Conservation (phyloP, 2,329 filamentous ascomycete genomes). For the Pseudogymnoascus sp. region DNA sequence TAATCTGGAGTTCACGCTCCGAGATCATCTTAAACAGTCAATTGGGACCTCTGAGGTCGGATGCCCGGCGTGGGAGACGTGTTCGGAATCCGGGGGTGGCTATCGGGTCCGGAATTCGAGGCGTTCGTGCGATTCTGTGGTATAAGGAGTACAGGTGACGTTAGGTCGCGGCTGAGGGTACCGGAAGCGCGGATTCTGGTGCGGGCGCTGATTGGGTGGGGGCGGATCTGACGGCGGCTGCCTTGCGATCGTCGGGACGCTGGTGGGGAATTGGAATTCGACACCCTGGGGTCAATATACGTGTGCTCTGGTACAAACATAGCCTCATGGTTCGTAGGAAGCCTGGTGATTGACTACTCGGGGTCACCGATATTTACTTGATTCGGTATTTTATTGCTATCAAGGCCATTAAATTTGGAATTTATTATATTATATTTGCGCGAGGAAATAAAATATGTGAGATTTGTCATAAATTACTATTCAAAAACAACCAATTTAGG, state of each 20-base stretch:
- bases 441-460: background rate
- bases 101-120: background rate
- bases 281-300: background rate
- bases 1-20: slow-evolving; percentile 67
- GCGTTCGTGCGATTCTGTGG: background rate
- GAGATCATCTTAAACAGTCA: slow-evolving; percentile 47
- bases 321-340: background rate
- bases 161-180: background rate
- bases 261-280: background rate
- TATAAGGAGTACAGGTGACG: slow-evolving; percentile 9
- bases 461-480: background rate
- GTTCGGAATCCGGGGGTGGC: background rate
- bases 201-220: background rate
- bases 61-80: background rate
- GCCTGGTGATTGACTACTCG: background rate
- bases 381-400: background rate
- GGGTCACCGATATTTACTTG: background rate
- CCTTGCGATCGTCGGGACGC: background rate
- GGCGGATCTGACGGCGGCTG: slow-evolving; percentile 3
- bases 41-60: slow-evolving; percentile 5
- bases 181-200: background rate
- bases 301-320: background rate
- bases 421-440: background rate
- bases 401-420: background rate
- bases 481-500: background rate